Conservation (phyloP, 1,284 basidiomycete genomes). For the Tilletia walkeri region DNA sequence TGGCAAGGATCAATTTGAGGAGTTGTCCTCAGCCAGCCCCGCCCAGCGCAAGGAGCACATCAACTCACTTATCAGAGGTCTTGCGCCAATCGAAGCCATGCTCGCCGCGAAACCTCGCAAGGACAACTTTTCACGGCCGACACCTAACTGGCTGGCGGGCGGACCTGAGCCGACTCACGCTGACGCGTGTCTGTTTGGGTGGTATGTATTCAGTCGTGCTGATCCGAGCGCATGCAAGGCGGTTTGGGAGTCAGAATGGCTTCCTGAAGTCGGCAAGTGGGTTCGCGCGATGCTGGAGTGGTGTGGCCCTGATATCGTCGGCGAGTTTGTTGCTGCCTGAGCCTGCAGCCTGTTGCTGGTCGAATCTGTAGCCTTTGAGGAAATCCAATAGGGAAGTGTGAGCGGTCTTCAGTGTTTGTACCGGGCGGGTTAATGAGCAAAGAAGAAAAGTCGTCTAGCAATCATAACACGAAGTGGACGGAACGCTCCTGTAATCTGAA, state of each 20-base stretch:
- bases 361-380: no score
- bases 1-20: slow-evolving; percentile 30
- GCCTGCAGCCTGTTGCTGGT: no score
- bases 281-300: slow-evolving; percentile 35
- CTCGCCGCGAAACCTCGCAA: slow-evolving; percentile 4
- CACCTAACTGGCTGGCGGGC: slow-evolving; percentile 32
- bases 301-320: slow-evolving; percentile 28
- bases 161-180: slow-evolving; percentile 40
- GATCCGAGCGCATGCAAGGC: slow-evolving; percentile 30
- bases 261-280: slow-evolving; percentile 29
- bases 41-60: slow-evolving; percentile 24
- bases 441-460: no score
- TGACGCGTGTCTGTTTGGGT: slow-evolving; percentile 42
- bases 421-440: no score
- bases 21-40: slow-evolving; percentile 21
- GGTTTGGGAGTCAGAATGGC: slow-evolving; percentile 33
- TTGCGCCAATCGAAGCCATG: slow-evolving; percentile 17
- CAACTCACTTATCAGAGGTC: neutral
- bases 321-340: slow-evolving; percentile 30
- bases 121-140: no score
- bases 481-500: no score
- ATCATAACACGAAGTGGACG: no score
- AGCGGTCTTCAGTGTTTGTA: no score
- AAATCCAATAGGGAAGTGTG: no score
- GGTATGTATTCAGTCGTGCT: slow-evolving; percentile 33